These are phyloP conservation scores for Setaria italica DNA, from an alignment of 202 grass and related monocot genomes.

Conservation along the genomic window DNA sequence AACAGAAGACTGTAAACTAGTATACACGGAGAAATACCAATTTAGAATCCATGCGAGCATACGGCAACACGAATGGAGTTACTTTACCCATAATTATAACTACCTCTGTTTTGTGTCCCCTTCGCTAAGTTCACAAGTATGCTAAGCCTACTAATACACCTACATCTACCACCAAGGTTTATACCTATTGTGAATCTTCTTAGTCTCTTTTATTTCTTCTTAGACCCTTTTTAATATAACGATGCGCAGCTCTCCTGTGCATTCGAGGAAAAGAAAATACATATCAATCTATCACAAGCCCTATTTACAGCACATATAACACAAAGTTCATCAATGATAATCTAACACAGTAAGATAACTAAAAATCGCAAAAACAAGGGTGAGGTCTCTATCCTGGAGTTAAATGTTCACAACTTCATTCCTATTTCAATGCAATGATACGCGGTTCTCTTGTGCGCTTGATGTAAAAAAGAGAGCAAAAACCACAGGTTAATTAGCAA, in stretches of 20 bases:
- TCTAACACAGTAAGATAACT: constrained; percentile 16
- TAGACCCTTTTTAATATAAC: no score
- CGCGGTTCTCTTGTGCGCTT: neutral
- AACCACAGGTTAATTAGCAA: neutral
- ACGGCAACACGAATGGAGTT: neutral
- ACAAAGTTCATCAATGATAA: neutral
- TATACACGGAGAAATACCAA: neutral
- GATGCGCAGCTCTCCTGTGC: no score
- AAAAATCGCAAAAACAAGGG: constrained; percentile 2
- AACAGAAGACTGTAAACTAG: neutral
- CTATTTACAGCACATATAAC: neutral
- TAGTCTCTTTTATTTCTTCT: no score
- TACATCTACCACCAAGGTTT: constrained; percentile 8
- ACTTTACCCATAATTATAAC: neutral
- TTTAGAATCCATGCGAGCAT: constrained; percentile 1
- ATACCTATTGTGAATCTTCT: no score
- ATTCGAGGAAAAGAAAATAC: neutral
- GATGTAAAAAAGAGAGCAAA: neutral
- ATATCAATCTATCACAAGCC: neutral
- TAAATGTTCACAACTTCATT: neutral
- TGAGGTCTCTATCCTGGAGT: neutral
- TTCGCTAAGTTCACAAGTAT: neutral
- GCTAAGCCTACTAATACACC: constrained; percentile 4
- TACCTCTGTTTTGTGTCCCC: neutral
- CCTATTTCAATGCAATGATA: neutral